These are phyloP conservation scores for Alternaria panax DNA, from an alignment of 2,329 filamentous ascomycete species.

Conservation along the genomic window DNA sequence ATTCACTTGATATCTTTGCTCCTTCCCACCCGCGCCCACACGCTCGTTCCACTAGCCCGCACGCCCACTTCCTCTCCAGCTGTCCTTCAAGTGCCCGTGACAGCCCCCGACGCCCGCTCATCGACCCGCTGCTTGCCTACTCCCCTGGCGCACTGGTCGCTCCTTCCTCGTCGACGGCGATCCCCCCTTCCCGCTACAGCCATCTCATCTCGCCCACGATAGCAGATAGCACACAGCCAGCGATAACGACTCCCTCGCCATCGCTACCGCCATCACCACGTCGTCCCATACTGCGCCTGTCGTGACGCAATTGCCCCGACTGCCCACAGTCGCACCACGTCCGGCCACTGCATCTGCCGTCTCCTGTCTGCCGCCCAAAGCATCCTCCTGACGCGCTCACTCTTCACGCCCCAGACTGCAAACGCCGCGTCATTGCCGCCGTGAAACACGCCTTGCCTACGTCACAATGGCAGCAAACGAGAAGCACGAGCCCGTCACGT, in stretches of 20 bases:
- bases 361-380: slow-evolving; percentile 17
- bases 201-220: slow-evolving; percentile 2
- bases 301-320: slow-evolving; percentile 1
- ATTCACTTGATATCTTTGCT: slow-evolving; percentile 21
- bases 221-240: background rate
- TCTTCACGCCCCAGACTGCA: slow-evolving; percentile 3
- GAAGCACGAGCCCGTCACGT: slow-evolving; percentile 48
- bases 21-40: slow-evolving; percentile 8
- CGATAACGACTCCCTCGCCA: background rate
- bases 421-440: slow-evolving; percentile 15
- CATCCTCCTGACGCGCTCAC: slow-evolving; percentile 14
- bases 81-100: background rate
- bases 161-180: slow-evolving; percentile 8
- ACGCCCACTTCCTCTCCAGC: slow-evolving; percentile 11
- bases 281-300: slow-evolving; percentile 4
- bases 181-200: slow-evolving; percentile 24
- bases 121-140: slow-evolving; percentile 1
- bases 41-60: slow-evolving; percentile 11
- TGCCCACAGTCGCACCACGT: background rate
- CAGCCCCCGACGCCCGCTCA: slow-evolving; percentile 1
- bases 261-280: background rate
- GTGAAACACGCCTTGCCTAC: slow-evolving; percentile 18
- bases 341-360: slow-evolving; percentile 22
- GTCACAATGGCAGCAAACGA: slow-evolving; percentile 41
- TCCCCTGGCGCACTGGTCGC: slow-evolving; percentile 2